A percentile compares a stretch with the other conserved stretches of the same genome.
Evolutionary conservation across 495 filamentous ascomycete genomes (phyloP).

Genomic region (Penicillium pancosmium): DNA sequence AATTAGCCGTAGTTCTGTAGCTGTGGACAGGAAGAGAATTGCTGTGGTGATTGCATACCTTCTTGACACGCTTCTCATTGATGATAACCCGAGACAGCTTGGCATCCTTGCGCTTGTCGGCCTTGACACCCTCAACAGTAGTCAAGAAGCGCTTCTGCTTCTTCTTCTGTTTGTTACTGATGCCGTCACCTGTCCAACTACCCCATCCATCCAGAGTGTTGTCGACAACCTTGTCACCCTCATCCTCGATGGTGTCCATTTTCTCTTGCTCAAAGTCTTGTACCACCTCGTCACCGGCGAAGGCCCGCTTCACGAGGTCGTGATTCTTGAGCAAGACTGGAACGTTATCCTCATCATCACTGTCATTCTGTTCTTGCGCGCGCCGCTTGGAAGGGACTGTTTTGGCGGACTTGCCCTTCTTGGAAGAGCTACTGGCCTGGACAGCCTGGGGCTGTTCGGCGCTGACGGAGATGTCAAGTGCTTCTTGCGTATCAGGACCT

Average conservation of each 20-base stretch:
- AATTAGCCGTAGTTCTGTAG: slow-evolving; percentile 26
- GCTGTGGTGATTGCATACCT: slow-evolving; percentile 56
- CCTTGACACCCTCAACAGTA: slow-evolving; percentile 75
- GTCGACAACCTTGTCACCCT: slow-evolving; percentile 84
- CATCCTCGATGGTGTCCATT: slow-evolving; percentile 66
- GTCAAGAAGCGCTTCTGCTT: slow-evolving; percentile 64
- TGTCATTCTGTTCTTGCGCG: slow-evolving; percentile 39
- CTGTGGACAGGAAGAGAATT: background rate
- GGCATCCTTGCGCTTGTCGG: slow-evolving; percentile 76
- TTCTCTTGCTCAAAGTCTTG: slow-evolving; percentile 84
- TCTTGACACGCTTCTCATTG: slow-evolving; percentile 87
- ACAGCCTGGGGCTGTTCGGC: slow-evolving; percentile 29
- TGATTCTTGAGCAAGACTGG: slow-evolving; percentile 75
- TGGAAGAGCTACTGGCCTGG: slow-evolving; percentile 14
- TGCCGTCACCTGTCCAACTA: slow-evolving; percentile 80
- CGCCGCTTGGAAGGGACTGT: slow-evolving; percentile 21
- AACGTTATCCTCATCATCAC: slow-evolving; percentile 60
- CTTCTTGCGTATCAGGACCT: slow-evolving; percentile 35
- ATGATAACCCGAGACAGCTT: slow-evolving; percentile 85
- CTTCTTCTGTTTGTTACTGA: slow-evolving; percentile 66
- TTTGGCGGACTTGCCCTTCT: slow-evolving; percentile 27
- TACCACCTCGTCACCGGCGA: slow-evolving; percentile 88
- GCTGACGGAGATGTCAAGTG: slow-evolving; percentile 42
- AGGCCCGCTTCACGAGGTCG: slow-evolving; percentile 80
- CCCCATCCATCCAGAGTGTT: slow-evolving; percentile 93